Evolutionary conservation across 768 basidiomycete genomes (phyloP).

Genomic region (Naganishia randhawae): DNA sequence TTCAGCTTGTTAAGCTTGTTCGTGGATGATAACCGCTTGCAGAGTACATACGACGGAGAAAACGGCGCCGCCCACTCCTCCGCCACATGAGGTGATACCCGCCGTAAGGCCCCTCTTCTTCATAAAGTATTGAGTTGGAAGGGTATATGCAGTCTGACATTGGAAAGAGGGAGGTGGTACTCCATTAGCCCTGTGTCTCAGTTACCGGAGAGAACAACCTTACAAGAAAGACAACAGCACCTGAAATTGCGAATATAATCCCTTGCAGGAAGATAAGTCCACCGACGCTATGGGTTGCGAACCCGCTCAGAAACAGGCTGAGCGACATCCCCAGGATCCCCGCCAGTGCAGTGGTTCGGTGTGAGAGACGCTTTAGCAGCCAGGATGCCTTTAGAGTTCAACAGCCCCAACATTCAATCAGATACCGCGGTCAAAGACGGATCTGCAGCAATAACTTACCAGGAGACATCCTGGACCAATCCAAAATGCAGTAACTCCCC

Average conservation of each 20-base stretch:
- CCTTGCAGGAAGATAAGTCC: slow-evolving; percentile 33
- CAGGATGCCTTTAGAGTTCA: slow-evolving; percentile 21
- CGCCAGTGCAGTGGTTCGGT: neutral
- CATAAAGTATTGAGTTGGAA: slow-evolving; percentile 32
- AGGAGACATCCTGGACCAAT: slow-evolving; percentile 27
- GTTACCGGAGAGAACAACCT: neutral
- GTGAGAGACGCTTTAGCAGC: slow-evolving; percentile 19
- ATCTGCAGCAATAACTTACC: slow-evolving; percentile 9
- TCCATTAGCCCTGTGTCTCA: neutral
- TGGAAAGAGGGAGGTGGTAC: neutral
- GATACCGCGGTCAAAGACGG: neutral
- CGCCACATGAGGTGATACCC: slow-evolving; percentile 31
- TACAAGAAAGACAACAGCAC: slow-evolving; percentile 28
- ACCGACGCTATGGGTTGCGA: slow-evolving; percentile 24
- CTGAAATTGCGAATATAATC: slow-evolving; percentile 23
- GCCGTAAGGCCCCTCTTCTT: slow-evolving; percentile 31
- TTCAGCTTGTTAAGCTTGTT: neutral
- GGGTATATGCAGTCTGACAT: slow-evolving; percentile 28
- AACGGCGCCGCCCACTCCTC: slow-evolving; percentile 30
- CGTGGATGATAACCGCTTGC: neutral
- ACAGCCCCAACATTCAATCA: neutral
- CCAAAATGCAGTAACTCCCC: slow-evolving; percentile 28
- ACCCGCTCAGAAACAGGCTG: slow-evolving; percentile 16
- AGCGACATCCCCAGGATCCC: slow-evolving; percentile 21
- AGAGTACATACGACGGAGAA: slow-evolving; percentile 29